Evolutionary conservation across 495 filamentous ascomycete species (phyloP).

Genomic region (Tuber melanosporum): DNA sequence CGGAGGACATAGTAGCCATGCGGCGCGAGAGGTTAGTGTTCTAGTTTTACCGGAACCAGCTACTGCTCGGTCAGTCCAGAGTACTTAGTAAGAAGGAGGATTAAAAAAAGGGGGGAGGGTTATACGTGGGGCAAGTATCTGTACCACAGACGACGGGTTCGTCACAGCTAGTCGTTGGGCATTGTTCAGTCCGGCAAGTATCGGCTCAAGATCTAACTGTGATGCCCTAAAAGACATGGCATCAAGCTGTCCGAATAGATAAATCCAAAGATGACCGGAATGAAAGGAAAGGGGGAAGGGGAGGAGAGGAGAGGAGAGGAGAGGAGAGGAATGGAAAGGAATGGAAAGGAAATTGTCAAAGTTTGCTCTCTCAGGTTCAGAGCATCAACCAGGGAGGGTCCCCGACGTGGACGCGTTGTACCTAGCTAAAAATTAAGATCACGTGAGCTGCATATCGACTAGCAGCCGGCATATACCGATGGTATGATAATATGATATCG

Average conservation of each 20-base stretch:
- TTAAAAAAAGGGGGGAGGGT: not conserved
- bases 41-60: constrained; percentile 83
- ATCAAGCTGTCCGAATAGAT: not conserved
- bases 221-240: constrained; percentile 7
- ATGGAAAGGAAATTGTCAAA: not conserved
- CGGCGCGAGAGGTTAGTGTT: constrained; percentile 88
- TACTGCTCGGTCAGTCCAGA: constrained; percentile 16
- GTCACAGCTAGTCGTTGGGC: constrained; percentile 82
- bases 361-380: not conserved
- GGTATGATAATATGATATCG: too few relatives aligned
- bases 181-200: constrained; percentile 71
- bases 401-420: constrained; percentile 8
- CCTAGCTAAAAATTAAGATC: constrained; percentile 12
- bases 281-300: not conserved
- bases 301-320: too few relatives aligned
- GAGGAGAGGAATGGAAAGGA: not conserved
- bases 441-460: not conserved
- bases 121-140: constrained; percentile 68
- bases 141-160: constrained; percentile 68
- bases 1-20: constrained; percentile 79
- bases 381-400: not conserved
- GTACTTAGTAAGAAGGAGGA: constrained; percentile 16
- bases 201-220: constrained; percentile 33
- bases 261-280: not conserved
- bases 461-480: too few relatives aligned